Base-by-base conservation (phyloP, 345 rosid species). In the Stellera chamaejasme region DNA sequence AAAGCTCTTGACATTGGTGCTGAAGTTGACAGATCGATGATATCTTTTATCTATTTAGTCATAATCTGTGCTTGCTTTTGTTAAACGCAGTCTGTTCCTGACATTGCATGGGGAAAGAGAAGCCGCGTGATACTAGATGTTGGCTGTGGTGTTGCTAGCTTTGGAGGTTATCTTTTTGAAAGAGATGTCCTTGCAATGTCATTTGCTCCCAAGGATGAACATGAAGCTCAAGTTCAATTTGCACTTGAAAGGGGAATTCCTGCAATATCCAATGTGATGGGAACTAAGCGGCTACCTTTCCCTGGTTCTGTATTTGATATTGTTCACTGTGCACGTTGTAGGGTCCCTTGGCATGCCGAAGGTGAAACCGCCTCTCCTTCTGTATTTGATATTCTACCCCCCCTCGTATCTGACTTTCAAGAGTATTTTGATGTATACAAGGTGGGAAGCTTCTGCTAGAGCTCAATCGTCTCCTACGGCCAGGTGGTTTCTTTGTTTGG, bases 401-500 rank as follows among this genome's bases (percentile, higher is more conserved):
- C n/a, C n/a, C n/a, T n/a, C n/a, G n/a, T n/a, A n/a, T n/a, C 60
- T 63, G 10, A 44, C 55, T 51, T 44, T 13, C 48, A 16, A 16
- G 60, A 11, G 14, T 32, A 46, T 67, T 63, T 67, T 56, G 55
- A 27, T 36, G 55, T 42, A 57, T 55, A 79, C 54, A 67, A 88
- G 98, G 96, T 48, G 97, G 97, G 28, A 86, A 82, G 66, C 97
- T 86, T 73, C 97, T 92, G 52, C 62, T 89, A 74, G 99, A 93
- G 75, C 75, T 93, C 75, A 87, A 86, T 62, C 97, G 94, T 58
- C 79, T 82, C 32, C 60, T 93, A 73, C 75, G 96, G 55, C 97
- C 99, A 11, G 96, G 97, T 63, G 99, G 94, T 62, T 89, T 75
- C 79, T 93, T 93, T 66, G 82, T 93, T 54, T 89, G 97, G 97